Base-by-base conservation (phyloP, 2,329 filamentous ascomycete species). In the Coniochaeta sp. region DNA sequence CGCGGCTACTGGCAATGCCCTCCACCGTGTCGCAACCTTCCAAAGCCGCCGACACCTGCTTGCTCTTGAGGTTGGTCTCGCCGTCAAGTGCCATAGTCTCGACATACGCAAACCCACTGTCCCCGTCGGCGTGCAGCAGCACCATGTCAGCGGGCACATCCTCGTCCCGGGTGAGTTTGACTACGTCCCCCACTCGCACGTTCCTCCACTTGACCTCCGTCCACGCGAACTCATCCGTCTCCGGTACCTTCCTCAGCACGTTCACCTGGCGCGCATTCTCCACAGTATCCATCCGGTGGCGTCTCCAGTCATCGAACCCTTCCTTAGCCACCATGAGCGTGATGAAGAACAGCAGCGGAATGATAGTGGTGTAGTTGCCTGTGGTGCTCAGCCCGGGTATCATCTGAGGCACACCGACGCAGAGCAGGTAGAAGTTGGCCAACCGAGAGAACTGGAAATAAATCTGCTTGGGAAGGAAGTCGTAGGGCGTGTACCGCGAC, bases 401-500 rank as follows among this genome's bases (percentile, higher is more conserved):
- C 70, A 89, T 89, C 68, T 95, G 90, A 48, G 92, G 77, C 55
- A 95, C 84, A 40, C 89, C 88, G 57, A 95, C 83, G 58, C 88
- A 85, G 52, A 95, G 76, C 67, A 95, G 95, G 67, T 95, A 82
- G 62, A 95, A 94, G 67, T 95, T 95, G 58, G 87, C 87, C 47
- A 95, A 71, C 55, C 92, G 87, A 7, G 88, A 88, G 63, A 94
- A 94, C 62, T 95, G 90, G 51, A 90, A 91, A 54, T 91, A 78
- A 14, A 95, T 67, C 64, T 95, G 91, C 56, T 89, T 88, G 3
- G 90, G 91, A 13, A 95, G 68, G 65, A 95, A 95, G 65, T 91
- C 87, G 77, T 85, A 91, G 2, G 89, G 68, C 18, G 85, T 94
- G 66, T 95, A 95, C 47, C 90, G 83, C 56, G 87, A 90, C 0